Conservation (phyloP, 345 rosid genomes). For the Camelina sativa region DNA sequence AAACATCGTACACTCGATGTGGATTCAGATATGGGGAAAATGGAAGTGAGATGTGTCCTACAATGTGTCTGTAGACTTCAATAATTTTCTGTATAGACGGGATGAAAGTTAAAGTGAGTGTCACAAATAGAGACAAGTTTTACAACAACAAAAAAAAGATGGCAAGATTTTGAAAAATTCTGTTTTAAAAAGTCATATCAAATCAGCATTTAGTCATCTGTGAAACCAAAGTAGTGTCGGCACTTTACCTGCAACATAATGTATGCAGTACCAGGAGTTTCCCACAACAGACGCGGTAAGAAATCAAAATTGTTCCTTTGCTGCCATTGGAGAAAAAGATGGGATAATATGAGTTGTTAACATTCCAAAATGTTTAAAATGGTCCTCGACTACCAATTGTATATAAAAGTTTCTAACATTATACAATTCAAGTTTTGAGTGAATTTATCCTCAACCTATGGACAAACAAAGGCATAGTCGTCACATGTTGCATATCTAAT, state of each 20-base stretch:
- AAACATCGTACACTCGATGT: constrained; percentile 47
- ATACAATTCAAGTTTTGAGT: background rate
- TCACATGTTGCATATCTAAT: background rate
- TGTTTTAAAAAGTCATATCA: background rate
- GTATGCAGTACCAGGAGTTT: constrained; percentile 37
- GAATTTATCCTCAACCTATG: background rate
- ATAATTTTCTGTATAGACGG: constrained; percentile 50
- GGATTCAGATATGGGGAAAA: background rate
- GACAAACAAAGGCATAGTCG: background rate
- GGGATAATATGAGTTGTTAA: background rate
- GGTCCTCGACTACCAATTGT: background rate
- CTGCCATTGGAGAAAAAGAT: constrained; percentile 41
- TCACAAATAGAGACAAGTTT: constrained; percentile 9
- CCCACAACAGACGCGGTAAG: constrained; percentile 56
- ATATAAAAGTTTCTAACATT: constrained; percentile 6
- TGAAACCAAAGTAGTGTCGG: constrained; percentile 26
- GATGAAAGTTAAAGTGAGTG: constrained; percentile 21
- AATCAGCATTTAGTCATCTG: background rate
- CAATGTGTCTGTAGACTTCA: constrained; percentile 17
- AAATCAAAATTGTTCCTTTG: constrained; percentile 34
- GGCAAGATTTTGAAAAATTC: background rate
- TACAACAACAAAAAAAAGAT: constrained; percentile 1
- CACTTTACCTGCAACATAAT: constrained; percentile 48
- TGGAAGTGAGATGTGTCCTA: constrained; percentile 17
- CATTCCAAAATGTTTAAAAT: constrained; percentile 8